A percentile compares a stretch with the other conserved stretches of the same genome.
Evolutionary conservation across 441 rosid species (phyloP).

Genomic region (Omphalea diandra): DNA sequence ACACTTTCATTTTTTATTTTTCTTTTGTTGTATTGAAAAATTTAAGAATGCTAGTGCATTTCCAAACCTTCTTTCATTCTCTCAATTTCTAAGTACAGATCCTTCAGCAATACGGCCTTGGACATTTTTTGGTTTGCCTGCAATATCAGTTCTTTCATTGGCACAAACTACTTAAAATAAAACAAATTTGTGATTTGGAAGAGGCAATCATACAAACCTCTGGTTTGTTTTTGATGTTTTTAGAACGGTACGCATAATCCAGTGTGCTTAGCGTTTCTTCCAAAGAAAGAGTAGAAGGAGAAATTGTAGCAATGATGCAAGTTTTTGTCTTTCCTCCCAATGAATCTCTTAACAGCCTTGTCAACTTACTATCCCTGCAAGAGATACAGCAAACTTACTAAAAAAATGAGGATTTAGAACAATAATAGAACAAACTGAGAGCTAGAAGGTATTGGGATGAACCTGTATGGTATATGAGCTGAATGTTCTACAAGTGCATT

Average conservation of each 20-base stretch:
- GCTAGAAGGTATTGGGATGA: not conserved
- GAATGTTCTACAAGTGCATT: constrained; percentile 98
- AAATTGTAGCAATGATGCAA: constrained; percentile 92
- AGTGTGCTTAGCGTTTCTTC: constrained; percentile 95
- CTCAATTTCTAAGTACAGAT: constrained; percentile 83
- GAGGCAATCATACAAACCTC: constrained; percentile 54
- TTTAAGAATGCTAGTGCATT: constrained; percentile 13
- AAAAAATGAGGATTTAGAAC: not conserved
- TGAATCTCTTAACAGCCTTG: constrained; percentile 89
- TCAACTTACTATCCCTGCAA: constrained; percentile 90
- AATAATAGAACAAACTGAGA: not conserved
- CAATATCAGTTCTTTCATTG: constrained; percentile 22
- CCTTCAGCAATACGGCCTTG: constrained; percentile 81
- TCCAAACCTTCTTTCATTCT: constrained; percentile 83
- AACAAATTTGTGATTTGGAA: not conserved
- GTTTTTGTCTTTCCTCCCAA: constrained; percentile 97
- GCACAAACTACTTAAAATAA: constrained; percentile 13
- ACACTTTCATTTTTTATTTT: not conserved
- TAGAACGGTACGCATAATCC: constrained; percentile 93
- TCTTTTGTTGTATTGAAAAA: not conserved
- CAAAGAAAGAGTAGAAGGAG: constrained; percentile 75
- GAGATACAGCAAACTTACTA: not conserved
- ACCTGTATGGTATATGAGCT: constrained; percentile 94
- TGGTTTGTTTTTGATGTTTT: constrained; percentile 89
- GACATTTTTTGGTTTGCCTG: constrained; percentile 96